Evolutionary conservation across 345 rosid species (phyloP).

Genomic region (Rhodomyrtus tomentosa): DNA sequence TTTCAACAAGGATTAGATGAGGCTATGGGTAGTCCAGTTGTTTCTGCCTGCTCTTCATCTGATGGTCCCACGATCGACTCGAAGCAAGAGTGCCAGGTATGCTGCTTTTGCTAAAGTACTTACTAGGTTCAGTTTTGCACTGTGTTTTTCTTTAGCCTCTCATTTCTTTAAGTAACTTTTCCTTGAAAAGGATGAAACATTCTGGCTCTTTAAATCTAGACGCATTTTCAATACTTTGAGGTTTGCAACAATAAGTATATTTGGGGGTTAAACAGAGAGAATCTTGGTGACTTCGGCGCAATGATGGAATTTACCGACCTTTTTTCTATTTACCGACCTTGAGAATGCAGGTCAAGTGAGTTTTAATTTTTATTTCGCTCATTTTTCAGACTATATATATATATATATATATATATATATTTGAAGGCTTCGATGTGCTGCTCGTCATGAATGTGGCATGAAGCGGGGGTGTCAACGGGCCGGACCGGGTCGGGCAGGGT

Average conservation of each 20-base stretch:
- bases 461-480: too few species aligned
- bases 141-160: neutral
- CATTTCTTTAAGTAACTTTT: neutral
- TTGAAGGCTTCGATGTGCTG: neutral
- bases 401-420: neutral
- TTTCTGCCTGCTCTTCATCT: conserved; percentile 23
- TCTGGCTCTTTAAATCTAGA: neutral
- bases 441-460: neutral
- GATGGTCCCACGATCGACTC: conserved; percentile 1
- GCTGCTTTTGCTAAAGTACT: conserved; percentile 6
- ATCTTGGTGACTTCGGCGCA: neutral
- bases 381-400: neutral
- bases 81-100: conserved; percentile 49
- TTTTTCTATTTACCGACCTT: too few species aligned
- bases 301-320: neutral
- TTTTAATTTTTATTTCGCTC: neutral
- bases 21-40: conserved; percentile 12
- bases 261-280: neutral
- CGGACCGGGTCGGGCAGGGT: too few species aligned
- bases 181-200: neutral
- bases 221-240: too few species aligned
- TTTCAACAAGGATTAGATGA: conserved; percentile 22
- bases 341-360: neutral
- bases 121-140: neutral
- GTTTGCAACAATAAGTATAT: too few species aligned